Base-by-base conservation (phyloP, 2,329 filamentous ascomycete genomes). In the Fusarium multiceps region DNA sequence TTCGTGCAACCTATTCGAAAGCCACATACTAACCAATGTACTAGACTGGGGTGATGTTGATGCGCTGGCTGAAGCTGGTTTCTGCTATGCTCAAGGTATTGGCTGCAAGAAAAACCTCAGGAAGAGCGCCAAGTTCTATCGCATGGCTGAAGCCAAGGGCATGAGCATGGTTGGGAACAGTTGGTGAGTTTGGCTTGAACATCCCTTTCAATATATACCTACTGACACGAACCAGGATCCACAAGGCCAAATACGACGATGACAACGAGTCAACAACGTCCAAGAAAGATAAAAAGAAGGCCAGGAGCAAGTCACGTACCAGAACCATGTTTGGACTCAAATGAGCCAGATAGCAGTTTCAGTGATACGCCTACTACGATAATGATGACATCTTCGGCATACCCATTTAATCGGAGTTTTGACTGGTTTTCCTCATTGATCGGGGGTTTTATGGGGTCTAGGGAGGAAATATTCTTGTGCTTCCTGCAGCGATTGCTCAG, bases 121-220 rank as follows among this genome's bases (percentile, higher is more conserved):
- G 84, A 98, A 94, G 82, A 95, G 93, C 51, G 95, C 96, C 63
- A 92, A 89, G 66, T 93, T 96, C 75, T 98, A 98, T 79, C 90
- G 96, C 23, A 87, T 91, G 83, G 96, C 96, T 8, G 96, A 97
- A 79, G 90, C 91, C 25, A 96, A 96, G 81, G 96, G 96, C 9
- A 94, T 98, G 85, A 97, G 90, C 80, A 98, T 98, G 94, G 92
- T 97, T 59, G 96, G 96, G 58, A 98, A 98, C 79, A 98, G 94
- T 84, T 99, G 96, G 95, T 97, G 85, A 78, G 93, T 87, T 32
- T 14, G 27, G 10, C 16, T 25, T 16, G 21, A 59, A 8, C 9
- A 43, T 23, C 6, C 8, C 18, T 18, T 18, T 16, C 20, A 27
- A 21, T 3, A 2, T 18, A 23, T 42, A 43, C 71, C 56, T 34